These are phyloP conservation scores for Flaveria floridana DNA, from an alignment of 140 eudicot genomes.

Conservation along the genomic window DNA sequence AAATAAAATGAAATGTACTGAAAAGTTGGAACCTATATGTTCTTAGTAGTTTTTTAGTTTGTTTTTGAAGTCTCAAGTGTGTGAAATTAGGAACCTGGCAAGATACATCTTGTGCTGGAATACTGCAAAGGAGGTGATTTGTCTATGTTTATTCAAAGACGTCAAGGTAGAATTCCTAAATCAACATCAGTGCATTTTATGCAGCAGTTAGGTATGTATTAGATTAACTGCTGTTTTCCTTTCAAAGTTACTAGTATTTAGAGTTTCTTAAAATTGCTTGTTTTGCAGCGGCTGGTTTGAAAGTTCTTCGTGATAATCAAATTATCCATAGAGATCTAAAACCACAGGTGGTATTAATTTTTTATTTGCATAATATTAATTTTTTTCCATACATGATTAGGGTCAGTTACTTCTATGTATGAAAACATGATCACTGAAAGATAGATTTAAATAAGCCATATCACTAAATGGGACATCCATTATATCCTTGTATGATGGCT, in stretches of 20 bases:
- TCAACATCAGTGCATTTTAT: slow-evolving; percentile 79
- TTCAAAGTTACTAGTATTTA: slow-evolving; percentile 10
- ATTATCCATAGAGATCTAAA: slow-evolving; percentile 81
- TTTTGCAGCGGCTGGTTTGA: slow-evolving; percentile 76
- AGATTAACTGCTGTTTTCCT: background rate
- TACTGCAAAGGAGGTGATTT: slow-evolving; percentile 96
- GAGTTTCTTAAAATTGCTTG: slow-evolving; percentile 20
- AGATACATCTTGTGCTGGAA: slow-evolving; percentile 86
- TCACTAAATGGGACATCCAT: background rate
- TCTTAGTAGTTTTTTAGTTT: slow-evolving; percentile 11
- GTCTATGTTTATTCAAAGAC: slow-evolving; percentile 71
- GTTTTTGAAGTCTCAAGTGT: slow-evolving; percentile 26
- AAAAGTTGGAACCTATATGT: slow-evolving; percentile 37
- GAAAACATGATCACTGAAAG: slow-evolving; percentile 10
- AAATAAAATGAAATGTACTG: background rate
- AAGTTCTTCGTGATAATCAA: slow-evolving; percentile 88
- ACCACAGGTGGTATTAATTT: slow-evolving; percentile 54
- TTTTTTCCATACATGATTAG: slow-evolving; percentile 10
- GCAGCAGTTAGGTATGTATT: slow-evolving; percentile 80
- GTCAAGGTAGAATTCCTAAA: slow-evolving; percentile 81
- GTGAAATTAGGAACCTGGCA: slow-evolving; percentile 72
- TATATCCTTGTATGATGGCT: slow-evolving; percentile 5
- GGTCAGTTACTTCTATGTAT: slow-evolving; percentile 13
- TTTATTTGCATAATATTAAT: background rate
- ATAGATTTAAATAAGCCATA: background rate